Percentiles rank a stretch among this genome's conserved stretches.
These are phyloP conservation scores for Colletotrichum camelliae DNA, from an alignment of 2,329 filamentous ascomycete genomes.

Conservation along the genomic window DNA sequence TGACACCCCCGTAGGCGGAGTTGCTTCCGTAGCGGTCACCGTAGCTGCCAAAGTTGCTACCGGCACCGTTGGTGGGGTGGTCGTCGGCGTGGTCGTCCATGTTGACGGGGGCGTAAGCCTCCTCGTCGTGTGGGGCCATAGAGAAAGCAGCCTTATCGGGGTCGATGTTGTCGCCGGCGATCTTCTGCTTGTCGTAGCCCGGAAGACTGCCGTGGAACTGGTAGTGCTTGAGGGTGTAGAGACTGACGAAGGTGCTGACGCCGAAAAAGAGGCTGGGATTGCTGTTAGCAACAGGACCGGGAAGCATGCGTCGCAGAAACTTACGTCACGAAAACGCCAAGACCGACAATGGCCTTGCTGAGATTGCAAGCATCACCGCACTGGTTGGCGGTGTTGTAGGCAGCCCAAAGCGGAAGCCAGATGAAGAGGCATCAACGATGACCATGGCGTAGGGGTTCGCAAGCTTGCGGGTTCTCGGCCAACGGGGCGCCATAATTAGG, in stretches of 20 bases:
- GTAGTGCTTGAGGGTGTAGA: constrained; percentile 67
- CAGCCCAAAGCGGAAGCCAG: constrained; percentile 74
- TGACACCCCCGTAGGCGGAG: constrained; percentile 16
- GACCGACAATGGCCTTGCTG: constrained; percentile 67
- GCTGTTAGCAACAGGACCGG: constrained; percentile 18
- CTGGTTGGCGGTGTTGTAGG: constrained; percentile 62
- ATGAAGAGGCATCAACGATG: constrained; percentile 63
- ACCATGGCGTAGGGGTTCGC: constrained; percentile 69
- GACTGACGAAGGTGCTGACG: constrained; percentile 58
- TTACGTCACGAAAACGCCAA: constrained; percentile 69
- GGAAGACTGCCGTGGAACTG: constrained; percentile 66
- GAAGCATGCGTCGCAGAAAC: constrained; percentile 28
- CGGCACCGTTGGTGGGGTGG: constrained; percentile 35
- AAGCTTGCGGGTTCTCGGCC: constrained; percentile 63
- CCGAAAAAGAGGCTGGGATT: constrained; percentile 60
- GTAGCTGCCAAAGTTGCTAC: constrained; percentile 33
- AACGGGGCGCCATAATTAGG: constrained; percentile 68
- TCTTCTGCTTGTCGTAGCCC: constrained; percentile 59
- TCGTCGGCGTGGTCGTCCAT: constrained; percentile 55
- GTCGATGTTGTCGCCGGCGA: constrained; percentile 60
- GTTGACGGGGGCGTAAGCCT: constrained; percentile 68
- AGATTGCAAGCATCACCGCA: constrained; percentile 63
- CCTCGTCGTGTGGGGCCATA: constrained; percentile 70
- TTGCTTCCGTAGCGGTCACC: constrained; percentile 34
- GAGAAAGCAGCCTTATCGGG: constrained; percentile 74